phyloP scores from a whole-genome alignment of 768 basidiomycete genomes.

The Galerina sulciceps region DNA sequence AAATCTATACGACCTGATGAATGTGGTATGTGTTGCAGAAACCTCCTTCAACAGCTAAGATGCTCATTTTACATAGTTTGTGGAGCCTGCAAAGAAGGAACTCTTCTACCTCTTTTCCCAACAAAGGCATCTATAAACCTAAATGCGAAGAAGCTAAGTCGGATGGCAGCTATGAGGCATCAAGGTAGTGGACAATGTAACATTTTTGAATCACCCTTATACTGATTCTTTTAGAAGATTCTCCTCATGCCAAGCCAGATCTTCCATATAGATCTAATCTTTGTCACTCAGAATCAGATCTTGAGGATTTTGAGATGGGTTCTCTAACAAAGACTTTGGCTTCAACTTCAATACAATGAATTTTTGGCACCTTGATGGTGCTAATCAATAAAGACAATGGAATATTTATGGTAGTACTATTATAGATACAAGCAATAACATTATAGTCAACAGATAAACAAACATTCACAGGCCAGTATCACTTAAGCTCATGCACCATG shows the following conservation, averaged over 20 bases:
- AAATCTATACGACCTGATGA: conserved; percentile 73
- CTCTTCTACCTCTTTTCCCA: conserved; percentile 59
- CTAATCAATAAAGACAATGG: background rate
- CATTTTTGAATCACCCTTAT: background rate
- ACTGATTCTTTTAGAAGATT: conserved; percentile 25
- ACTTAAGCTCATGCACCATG: conserved; percentile 25
- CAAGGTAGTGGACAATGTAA: conserved; percentile 40
- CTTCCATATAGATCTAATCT: background rate
- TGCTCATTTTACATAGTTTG: conserved; percentile 52
- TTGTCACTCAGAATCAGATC: conserved; percentile 29
- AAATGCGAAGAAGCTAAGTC: conserved; percentile 41
- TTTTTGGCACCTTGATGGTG: background rate
- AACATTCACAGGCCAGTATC: background rate
- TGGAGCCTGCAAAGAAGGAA: conserved; percentile 65
- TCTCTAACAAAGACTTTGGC: conserved; percentile 8
- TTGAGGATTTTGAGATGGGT: conserved; percentile 23
- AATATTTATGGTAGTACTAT: no score
- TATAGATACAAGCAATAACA: background rate
- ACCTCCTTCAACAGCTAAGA: conserved; percentile 10
- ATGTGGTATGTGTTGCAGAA: conserved; percentile 43
- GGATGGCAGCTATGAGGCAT: conserved; percentile 46
- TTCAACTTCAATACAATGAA: conserved; percentile 5
- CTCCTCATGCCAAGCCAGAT: conserved; percentile 27
- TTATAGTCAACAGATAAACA: conserved; percentile 6
- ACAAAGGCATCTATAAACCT: conserved; percentile 30